phyloP scores from a whole-genome alignment of 169 alveolate genomes.

The Cryptosporidium canis region DNA sequence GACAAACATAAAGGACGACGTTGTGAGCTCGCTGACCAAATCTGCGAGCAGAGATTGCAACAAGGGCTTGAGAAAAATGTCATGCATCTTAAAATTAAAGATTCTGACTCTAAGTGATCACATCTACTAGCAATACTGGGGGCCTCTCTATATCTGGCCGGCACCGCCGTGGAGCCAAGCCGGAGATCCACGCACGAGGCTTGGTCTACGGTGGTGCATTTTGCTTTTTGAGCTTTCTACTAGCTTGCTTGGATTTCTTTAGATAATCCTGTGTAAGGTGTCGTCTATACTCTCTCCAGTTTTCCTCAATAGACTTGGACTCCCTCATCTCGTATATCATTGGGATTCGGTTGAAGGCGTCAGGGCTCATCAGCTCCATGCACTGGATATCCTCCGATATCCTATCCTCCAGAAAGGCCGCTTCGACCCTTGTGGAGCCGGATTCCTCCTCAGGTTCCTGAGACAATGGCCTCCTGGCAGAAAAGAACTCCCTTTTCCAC shows the following conservation, averaged over 20 bases:
- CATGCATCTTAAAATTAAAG: constrained; percentile 30
- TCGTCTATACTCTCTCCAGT: constrained; percentile 44
- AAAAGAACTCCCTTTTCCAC: constrained; percentile 41
- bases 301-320: constrained; percentile 18
- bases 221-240: constrained; percentile 22
- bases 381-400: constrained; percentile 3
- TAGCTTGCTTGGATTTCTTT: constrained; percentile 42
- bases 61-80: constrained; percentile 26
- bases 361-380: constrained; percentile 33
- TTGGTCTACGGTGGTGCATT: not conserved
- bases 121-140: constrained; percentile 25
- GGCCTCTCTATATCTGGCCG: too few species aligned
- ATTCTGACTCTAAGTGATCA: constrained; percentile 30
- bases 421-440: not conserved
- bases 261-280: constrained; percentile 39
- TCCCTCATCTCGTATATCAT: constrained; percentile 41
- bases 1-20: constrained; percentile 16
- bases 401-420: not conserved
- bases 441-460: not conserved
- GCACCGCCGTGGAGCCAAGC: too few species aligned
- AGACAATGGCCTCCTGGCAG: not conserved
- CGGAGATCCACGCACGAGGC: too few species aligned
- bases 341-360: constrained; percentile 48
- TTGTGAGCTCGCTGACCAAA: constrained; percentile 8
- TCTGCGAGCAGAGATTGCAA: constrained; percentile 18